Percentiles rank a stretch among this genome's conserved stretches.
Evolutionary conservation across 73 alveolate species (phyloP).

Genomic region (Tetrahymena elliotti): DNA sequence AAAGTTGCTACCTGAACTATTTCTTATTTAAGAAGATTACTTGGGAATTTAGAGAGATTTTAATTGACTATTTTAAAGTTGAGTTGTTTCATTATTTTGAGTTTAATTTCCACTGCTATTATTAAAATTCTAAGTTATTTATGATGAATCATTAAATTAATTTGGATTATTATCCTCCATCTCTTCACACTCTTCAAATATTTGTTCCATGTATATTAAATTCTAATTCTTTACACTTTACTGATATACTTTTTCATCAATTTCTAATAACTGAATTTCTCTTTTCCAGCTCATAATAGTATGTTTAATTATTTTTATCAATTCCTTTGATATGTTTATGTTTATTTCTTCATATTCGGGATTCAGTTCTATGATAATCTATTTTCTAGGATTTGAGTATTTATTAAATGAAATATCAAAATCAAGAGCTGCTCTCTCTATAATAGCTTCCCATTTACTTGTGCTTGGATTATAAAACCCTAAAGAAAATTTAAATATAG

Average conservation of each 20-base stretch:
- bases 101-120: background rate
- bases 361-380: slow-evolving; percentile 17
- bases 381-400: slow-evolving; percentile 31
- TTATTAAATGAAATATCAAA: slow-evolving; percentile 32
- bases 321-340: slow-evolving; percentile 14
- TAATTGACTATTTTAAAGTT: background rate
- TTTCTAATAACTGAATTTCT: slow-evolving; percentile 12
- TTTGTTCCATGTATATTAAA: background rate
- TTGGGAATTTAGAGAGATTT: background rate
- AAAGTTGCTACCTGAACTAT: background rate
- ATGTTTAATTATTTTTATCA: slow-evolving; percentile 25
- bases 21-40: background rate
- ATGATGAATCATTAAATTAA: background rate
- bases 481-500: slow-evolving; percentile 11
- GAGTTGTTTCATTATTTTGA: background rate
- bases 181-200: slow-evolving; percentile 1
- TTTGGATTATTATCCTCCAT: background rate
- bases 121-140: background rate
- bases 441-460: slow-evolving; percentile 50
- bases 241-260: background rate
- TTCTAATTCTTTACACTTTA: background rate
- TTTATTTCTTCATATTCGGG: background rate
- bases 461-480: slow-evolving; percentile 44
- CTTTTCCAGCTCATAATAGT: slow-evolving; percentile 21
- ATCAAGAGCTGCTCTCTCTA: slow-evolving; percentile 26